These are phyloP conservation scores for Blumeriella jaapii DNA, from an alignment of 2,329 filamentous ascomycete genomes.

Conservation along the genomic window DNA sequence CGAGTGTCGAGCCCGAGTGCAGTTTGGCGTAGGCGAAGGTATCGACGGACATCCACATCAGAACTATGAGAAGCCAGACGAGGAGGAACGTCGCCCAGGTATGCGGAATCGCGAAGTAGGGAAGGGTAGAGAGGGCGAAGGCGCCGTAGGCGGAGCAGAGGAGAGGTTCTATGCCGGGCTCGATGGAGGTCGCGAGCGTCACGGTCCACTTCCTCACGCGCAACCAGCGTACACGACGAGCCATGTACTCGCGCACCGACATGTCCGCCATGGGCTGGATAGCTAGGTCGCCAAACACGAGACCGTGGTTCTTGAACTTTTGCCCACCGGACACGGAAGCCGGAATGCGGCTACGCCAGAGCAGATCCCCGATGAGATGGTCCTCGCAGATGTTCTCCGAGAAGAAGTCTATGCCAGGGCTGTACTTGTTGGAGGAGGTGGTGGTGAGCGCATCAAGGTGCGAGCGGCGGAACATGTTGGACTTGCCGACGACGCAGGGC, in stretches of 20 bases:
- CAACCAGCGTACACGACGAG: slow-evolving; percentile 77
- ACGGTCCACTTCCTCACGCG: slow-evolving; percentile 93
- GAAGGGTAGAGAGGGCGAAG: slow-evolving; percentile 65
- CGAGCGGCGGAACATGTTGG: slow-evolving; percentile 93
- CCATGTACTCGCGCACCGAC: slow-evolving; percentile 64
- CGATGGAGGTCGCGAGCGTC: slow-evolving; percentile 74
- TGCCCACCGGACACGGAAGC: slow-evolving; percentile 33
- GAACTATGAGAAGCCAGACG: slow-evolving; percentile 56
- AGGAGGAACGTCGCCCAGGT: slow-evolving; percentile 57
- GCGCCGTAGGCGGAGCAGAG: slow-evolving; percentile 72
- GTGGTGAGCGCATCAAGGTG: slow-evolving; percentile 68
- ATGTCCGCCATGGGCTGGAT: slow-evolving; percentile 83
- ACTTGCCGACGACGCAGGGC: slow-evolving; percentile 92
- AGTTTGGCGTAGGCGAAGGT: slow-evolving; percentile 61
- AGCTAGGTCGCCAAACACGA: slow-evolving; percentile 76
- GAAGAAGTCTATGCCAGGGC: slow-evolving; percentile 78
- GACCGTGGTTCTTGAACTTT: slow-evolving; percentile 63
- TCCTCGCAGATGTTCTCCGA: slow-evolving; percentile 96
- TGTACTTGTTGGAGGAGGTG: slow-evolving; percentile 31
- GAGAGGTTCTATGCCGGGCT: slow-evolving; percentile 83
- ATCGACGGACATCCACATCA: slow-evolving; percentile 65
- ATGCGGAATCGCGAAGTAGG: slow-evolving; percentile 48
- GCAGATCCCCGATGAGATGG: slow-evolving; percentile 82
- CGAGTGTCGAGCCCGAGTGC: slow-evolving; percentile 61
- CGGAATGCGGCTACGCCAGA: slow-evolving; percentile 63